Percentiles rank a stretch among this genome's conserved stretches.
Conservation (phyloP, 495 filamentous ascomycete genomes). For the Penicillium egyptiacum region DNA sequence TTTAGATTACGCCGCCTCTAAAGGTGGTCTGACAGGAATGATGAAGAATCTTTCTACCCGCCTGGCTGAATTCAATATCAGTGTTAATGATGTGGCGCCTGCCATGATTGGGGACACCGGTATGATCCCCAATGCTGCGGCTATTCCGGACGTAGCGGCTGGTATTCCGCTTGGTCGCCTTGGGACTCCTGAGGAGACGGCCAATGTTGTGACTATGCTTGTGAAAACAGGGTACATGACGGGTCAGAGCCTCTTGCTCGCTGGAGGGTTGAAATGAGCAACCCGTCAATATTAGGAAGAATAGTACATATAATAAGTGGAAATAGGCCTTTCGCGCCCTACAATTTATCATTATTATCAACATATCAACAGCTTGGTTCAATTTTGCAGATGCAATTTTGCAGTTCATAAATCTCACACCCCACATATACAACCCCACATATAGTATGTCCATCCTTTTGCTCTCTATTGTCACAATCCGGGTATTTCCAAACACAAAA, state of each 20-base stretch:
- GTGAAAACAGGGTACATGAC: slow-evolving; percentile 71
- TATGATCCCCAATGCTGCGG: slow-evolving; percentile 60
- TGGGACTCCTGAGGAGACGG: slow-evolving; percentile 66
- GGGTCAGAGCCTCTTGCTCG: slow-evolving; percentile 58
- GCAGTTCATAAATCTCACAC: neutral
- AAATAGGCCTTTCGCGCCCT: neutral
- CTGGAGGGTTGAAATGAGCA: slow-evolving; percentile 53
- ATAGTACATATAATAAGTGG: neutral
- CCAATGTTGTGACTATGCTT: slow-evolving; percentile 66
- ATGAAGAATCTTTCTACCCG: slow-evolving; percentile 65
- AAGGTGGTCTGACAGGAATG: slow-evolving; percentile 64
- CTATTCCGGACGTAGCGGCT: slow-evolving; percentile 53
- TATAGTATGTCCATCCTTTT: slow-evolving; percentile 6
- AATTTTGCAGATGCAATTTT: neutral
- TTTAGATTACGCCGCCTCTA: slow-evolving; percentile 63
- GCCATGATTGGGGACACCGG: slow-evolving; percentile 71
- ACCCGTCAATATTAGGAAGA: neutral
- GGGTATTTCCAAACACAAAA: slow-evolving; percentile 27
- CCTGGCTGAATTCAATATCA: slow-evolving; percentile 63
- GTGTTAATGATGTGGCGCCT: slow-evolving; percentile 73
- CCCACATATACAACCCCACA: neutral
- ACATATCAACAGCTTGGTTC: neutral
- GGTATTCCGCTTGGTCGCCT: slow-evolving; percentile 62
- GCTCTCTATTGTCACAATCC: slow-evolving; percentile 16
- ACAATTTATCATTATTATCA: neutral